Evolutionary conservation across 2,329 filamentous ascomycete genomes (phyloP), one percentile per base, ranked within the genome.

Genomic region (Chaetomium sp.): DNA sequence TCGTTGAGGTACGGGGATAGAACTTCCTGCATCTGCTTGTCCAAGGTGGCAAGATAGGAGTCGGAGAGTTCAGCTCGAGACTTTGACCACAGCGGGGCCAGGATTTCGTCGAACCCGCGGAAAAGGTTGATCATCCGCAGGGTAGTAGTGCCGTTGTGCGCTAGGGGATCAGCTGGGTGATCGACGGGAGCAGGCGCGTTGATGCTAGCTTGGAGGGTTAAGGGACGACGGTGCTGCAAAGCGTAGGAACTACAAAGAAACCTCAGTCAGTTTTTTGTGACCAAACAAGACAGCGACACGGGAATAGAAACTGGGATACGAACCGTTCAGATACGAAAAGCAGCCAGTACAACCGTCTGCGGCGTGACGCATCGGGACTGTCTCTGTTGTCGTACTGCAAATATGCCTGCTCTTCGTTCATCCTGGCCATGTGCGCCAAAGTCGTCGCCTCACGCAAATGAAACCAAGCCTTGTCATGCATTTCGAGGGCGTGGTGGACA

Each of bases 401-500:
- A 66, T 89, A 90, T 7, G 78, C 74, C 27, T 82, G 79, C 64
- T 86, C 84, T 67, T 81, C 81, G 64, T 79, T 76, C 79, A 86
- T 80, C 52, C 76, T 77, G 34, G 75, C 69, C 63, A 86, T 79
- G 63, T 83, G 78, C 34, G 80, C 77, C 69, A 92, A 76, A 5
- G 88, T 91, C 1, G 84, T 86, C 5, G 87, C 86, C 70, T 94
- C 88, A 33, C 88, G 83, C 8, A 92, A 74, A 67, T 89, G 84
- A 66, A 85, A 91, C 88, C 88, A 92, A 1, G 87, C 88, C 68
- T 85, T 84, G 59, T 87, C 84, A 67, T 91, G 86, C 67, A 85
- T 77, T 59, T 90, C 86, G 47, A 89, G 73, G 40, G 82, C 85
- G 58, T 87, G 86, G 67, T 86, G 82, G 56, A 85, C 86, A 40